A percentile compares a stretch with the other conserved stretches of the same genome.
Conservation (phyloP, 148 eudicot species). For the Silene latifolia region DNA sequence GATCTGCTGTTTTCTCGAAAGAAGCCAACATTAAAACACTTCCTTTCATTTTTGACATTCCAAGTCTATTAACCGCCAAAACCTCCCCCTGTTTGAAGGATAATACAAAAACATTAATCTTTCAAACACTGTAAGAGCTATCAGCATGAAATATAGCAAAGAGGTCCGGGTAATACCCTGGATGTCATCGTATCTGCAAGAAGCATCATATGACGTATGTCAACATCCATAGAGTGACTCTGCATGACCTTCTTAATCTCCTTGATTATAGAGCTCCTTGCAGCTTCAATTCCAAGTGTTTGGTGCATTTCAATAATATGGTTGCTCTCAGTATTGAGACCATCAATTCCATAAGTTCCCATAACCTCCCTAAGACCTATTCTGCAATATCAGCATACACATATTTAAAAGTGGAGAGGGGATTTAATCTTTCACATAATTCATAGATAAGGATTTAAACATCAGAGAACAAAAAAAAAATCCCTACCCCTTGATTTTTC, state of each 20-base stretch:
- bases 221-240: constrained; percentile 80
- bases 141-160: constrained; percentile 2
- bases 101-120: neutral
- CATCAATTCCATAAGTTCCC: constrained; percentile 79
- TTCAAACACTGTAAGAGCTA: too few relatives aligned
- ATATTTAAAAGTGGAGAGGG: neutral
- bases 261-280: constrained; percentile 59
- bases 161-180: constrained; percentile 39
- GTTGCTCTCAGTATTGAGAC: constrained; percentile 61
- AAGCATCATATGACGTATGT: constrained; percentile 95
- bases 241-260: constrained; percentile 72
- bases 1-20: constrained; percentile 89
- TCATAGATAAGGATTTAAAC: too few relatives aligned
- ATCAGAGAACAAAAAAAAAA: too few relatives aligned
- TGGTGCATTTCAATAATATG: constrained; percentile 65
- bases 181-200: constrained; percentile 91
- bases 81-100: constrained; percentile 64
- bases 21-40: constrained; percentile 97
- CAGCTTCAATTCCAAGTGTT: constrained; percentile 91
- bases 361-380: constrained; percentile 73
- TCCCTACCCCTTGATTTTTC: neutral
- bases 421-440: too few relatives aligned
- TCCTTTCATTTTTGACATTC: constrained; percentile 85
- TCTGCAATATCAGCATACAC: constrained; percentile 37
- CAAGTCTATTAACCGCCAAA: constrained; percentile 73